Conservation (phyloP, 2,329 filamentous ascomycete genomes). For the Aureobasidium leucospermi region DNA sequence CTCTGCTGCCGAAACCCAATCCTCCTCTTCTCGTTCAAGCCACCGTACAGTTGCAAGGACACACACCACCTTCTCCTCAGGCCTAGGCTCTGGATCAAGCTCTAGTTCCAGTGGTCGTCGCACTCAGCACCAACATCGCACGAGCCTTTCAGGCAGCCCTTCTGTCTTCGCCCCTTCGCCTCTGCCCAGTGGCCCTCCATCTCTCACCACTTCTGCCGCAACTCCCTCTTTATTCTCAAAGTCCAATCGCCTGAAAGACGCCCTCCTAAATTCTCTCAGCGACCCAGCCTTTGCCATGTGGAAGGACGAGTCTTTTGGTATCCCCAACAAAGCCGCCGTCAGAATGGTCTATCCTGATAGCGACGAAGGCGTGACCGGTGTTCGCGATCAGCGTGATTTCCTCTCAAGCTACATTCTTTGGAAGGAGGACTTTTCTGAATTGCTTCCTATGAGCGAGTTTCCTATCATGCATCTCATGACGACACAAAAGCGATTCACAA, state of each 20-base stretch:
- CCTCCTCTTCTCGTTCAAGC: constrained; percentile 15
- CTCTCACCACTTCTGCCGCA: constrained; percentile 29
- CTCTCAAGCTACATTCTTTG: constrained; percentile 55
- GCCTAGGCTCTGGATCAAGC: constrained; percentile 33
- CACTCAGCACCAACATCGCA: constrained; percentile 13
- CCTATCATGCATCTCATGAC: constrained; percentile 59
- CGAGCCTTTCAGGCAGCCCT: constrained; percentile 10
- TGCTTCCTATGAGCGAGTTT: constrained; percentile 53
- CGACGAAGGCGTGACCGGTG: constrained; percentile 30
- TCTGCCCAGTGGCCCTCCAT: constrained; percentile 22
- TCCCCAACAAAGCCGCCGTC: constrained; percentile 61
- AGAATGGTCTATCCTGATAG: constrained; percentile 30
- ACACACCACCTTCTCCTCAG: constrained; percentile 29
- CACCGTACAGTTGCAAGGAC: constrained; percentile 36
- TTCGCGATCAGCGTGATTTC: constrained; percentile 42
- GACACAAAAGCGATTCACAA: constrained; percentile 53
- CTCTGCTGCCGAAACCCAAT: constrained; percentile 34
- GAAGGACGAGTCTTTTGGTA: constrained; percentile 67
- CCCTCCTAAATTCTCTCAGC: constrained; percentile 65
- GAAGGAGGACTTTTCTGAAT: constrained; percentile 57
- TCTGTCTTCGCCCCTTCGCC: constrained; percentile 10
- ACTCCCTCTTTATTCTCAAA: constrained; percentile 64
- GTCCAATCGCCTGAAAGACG: constrained; percentile 67
- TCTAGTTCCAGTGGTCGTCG: constrained; percentile 23
- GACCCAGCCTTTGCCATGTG: constrained; percentile 74